These are phyloP conservation scores for Paramecium caudatum DNA, from an alignment of 73 alveolate species.

Conservation along the genomic window DNA sequence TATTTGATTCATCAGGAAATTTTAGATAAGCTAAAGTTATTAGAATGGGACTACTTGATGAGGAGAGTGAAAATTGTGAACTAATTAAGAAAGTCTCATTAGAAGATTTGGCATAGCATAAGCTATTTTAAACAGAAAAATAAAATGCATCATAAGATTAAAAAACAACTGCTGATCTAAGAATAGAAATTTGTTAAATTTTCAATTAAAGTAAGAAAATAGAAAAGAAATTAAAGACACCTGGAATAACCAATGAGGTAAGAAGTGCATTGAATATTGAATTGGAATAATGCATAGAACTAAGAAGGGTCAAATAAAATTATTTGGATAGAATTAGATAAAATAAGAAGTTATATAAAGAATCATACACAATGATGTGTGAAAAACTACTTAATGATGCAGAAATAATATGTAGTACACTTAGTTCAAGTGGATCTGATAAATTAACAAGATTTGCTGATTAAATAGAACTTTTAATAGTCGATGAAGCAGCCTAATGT, in stretches of 20 bases:
- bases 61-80: conserved; percentile 37
- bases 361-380: background rate
- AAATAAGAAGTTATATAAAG: background rate
- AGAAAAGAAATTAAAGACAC: background rate
- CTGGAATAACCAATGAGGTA: background rate
- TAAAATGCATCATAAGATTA: background rate
- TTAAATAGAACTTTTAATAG: conserved; percentile 70
- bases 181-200: conserved; percentile 33
- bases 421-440: conserved; percentile 62
- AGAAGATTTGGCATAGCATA: conserved; percentile 38
- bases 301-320: background rate
- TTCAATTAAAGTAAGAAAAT: background rate
- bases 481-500: conserved; percentile 78
- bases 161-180: conserved; percentile 48
- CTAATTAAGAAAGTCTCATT: conserved; percentile 55
- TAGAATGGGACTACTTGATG: conserved; percentile 76
- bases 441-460: conserved; percentile 53
- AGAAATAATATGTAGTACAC: conserved; percentile 69
- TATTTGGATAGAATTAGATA: background rate
- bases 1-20: conserved; percentile 75
- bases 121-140: background rate
- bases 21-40: conserved; percentile 64
- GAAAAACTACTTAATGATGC: conserved; percentile 55
- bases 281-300: background rate
- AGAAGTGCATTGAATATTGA: background rate